phyloP scores from a whole-genome alignment of 163 green algal species.

The Chlorella variabilis region DNA sequence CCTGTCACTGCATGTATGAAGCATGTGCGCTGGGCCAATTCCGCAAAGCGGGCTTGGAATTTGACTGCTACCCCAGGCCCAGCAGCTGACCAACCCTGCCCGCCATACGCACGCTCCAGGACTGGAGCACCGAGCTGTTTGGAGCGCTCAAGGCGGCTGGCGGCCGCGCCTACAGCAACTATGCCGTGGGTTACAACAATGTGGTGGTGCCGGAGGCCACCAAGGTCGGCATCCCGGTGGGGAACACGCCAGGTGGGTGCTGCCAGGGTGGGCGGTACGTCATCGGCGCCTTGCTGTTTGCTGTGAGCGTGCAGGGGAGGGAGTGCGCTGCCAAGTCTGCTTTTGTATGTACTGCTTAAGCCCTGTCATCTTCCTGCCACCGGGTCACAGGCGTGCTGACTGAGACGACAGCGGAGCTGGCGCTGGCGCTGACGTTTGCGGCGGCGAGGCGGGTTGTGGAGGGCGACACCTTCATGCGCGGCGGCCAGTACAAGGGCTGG shows the following conservation, averaged over 20 bases:
- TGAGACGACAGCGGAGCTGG: slow-evolving; percentile 98
- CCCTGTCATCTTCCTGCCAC: too few species aligned
- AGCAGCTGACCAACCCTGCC: not conserved
- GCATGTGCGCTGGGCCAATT: too few species aligned
- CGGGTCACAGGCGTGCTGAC: slow-evolving; percentile 87
- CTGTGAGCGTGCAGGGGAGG: too few species aligned
- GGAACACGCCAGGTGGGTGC: slow-evolving; percentile 92
- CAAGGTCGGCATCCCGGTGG: slow-evolving; percentile 90
- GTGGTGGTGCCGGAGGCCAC: slow-evolving; percentile 91
- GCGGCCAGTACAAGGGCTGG: slow-evolving; percentile 95
- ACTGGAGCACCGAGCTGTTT: slow-evolving; percentile 95
- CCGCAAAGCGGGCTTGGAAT: too few species aligned
- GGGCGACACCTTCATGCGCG: slow-evolving; percentile 96
- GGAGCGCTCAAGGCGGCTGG: slow-evolving; percentile 84
- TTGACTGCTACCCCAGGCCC: not conserved
- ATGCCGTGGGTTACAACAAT: slow-evolving; percentile 98
- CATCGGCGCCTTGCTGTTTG: too few species aligned
- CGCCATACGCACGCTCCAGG: slow-evolving; percentile 59
- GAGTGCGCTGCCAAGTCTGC: too few species aligned
- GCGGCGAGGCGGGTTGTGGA: slow-evolving; percentile 91
- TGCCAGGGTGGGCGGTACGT: too few species aligned
- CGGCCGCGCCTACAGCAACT: slow-evolving; percentile 94
- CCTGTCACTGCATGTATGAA: too few species aligned
- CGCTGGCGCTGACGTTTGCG: slow-evolving; percentile 90
- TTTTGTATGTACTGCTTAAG: too few species aligned